Evolutionary conservation across 2,329 filamentous ascomycete genomes (phyloP), one percentile per base, ranked within the genome.

Genomic region (Sordariomycetes sp.): DNA sequence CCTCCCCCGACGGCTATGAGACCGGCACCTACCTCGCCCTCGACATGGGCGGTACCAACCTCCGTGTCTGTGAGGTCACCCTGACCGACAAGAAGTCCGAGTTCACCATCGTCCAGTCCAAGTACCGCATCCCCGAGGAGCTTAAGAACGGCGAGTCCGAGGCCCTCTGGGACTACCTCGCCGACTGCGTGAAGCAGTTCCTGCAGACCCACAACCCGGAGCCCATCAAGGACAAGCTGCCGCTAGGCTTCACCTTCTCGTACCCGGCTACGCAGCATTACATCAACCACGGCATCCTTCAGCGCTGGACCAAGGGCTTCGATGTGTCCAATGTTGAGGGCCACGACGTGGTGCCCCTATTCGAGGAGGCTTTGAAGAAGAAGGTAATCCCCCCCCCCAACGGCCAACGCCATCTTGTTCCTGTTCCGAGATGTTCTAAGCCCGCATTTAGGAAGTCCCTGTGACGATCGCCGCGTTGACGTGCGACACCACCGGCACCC

Each of bases 221-320:
- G 61, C 70, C 76, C 54, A 79, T 83, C 62, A 68, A 89, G 25
- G 80, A 81, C 25, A 82, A 82, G 65, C 76, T 92, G 58, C 89
- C 90, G 8, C 82, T 97, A 7, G 93, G 93, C 67, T 97, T 97
- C 76, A 97, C 93, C 53, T 97, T 97, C 76, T 96, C 90, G 3
- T 97, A 96, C 71, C 93, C 93, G 2, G 92, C 91, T 18, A 94
- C 89, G 0, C 93, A 97, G 72, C 85, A 95, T 65, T 93, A 91
- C 73, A 92, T 97, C 67, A 90, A 97, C 65, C 89, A 96, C 71
- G 93, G 92, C 64, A 81, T 96, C 46, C 80, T 97, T 59, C 92
- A 97, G 74, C 86, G 91, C 65, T 97, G 93, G 93, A 97, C 93
- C 65, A 97, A 97, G 78, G 93, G 93, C 2, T 97, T 97, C 68